Conservation (phyloP, 495 filamentous ascomycete species). For the Staphylotrichum tortipilum region DNA sequence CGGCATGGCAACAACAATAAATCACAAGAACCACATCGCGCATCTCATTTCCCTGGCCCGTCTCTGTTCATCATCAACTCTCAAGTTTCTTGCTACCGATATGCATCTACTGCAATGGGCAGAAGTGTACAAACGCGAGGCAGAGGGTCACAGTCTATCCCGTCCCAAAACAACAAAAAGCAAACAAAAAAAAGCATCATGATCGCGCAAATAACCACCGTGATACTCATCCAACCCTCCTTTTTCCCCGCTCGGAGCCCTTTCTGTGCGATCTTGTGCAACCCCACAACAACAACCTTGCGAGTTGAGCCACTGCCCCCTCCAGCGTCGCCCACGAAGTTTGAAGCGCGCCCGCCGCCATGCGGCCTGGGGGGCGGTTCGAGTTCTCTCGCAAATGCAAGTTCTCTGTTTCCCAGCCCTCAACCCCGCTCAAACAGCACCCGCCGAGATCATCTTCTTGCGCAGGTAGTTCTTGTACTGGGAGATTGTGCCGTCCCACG, state of each 20-base stretch:
- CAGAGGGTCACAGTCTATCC: slow-evolving; percentile 6
- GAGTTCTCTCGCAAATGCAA: background rate
- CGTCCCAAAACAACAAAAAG: background rate
- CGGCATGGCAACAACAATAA: too few species aligned
- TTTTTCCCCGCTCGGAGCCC: background rate
- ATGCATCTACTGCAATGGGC: slow-evolving; percentile 6
- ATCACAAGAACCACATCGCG: background rate
- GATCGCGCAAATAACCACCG: background rate
- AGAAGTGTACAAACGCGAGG: background rate
- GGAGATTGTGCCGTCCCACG: slow-evolving; percentile 84
- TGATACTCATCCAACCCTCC: slow-evolving; percentile 2
- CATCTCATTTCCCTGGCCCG: too few species aligned
- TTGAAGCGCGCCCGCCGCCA: background rate
- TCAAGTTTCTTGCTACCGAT: slow-evolving; percentile 2
- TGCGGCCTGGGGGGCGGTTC: background rate
- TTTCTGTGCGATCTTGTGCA: background rate
- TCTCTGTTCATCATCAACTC: too few species aligned
- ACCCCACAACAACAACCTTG: background rate
- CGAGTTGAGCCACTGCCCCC: background rate
- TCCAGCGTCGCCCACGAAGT: background rate
- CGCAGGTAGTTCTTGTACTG: slow-evolving; percentile 97
- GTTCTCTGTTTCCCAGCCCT: background rate
- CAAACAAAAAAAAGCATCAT: background rate
- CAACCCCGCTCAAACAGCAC: slow-evolving; percentile 48
- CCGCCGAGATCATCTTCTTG: slow-evolving; percentile 82